phyloP scores from a whole-genome alignment of 2,329 filamentous ascomycete species.

The Trichoderma sp. region DNA sequence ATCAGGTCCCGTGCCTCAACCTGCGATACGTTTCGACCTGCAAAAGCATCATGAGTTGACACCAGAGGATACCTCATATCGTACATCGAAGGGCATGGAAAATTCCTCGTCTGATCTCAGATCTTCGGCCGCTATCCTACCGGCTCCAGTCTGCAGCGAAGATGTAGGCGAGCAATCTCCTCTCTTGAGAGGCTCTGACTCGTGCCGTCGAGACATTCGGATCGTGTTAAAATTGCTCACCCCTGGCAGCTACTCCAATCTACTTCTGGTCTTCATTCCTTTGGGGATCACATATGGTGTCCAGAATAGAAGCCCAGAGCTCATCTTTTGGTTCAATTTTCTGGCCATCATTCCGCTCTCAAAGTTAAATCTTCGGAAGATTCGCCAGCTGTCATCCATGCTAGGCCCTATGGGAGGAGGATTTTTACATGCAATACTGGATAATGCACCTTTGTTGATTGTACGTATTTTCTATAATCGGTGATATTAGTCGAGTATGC shows the following conservation, averaged over 20 bases:
- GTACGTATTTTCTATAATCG: background rate
- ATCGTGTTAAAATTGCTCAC: background rate
- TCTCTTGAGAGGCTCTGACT: background rate
- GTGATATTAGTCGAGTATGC: background rate
- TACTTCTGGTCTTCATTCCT: constrained; percentile 8
- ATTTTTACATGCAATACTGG: constrained; percentile 4
- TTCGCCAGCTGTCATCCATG: background rate
- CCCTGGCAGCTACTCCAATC: constrained; percentile 6
- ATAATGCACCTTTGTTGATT: constrained; percentile 9
- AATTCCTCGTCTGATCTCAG: too few species aligned
- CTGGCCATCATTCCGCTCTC: constrained; percentile 14
- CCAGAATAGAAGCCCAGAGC: background rate
- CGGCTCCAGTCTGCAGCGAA: background rate
- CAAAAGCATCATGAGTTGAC: background rate
- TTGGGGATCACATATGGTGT: constrained; percentile 6
- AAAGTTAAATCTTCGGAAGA: constrained; percentile 13
- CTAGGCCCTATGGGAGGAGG: background rate
- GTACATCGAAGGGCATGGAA: background rate
- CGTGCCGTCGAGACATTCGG: background rate
- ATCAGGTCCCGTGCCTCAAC: background rate
- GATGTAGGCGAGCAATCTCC: background rate
- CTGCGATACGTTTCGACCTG: background rate
- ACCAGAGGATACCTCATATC: background rate
- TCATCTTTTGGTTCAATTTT: constrained; percentile 17
- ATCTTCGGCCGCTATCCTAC: background rate